Base-by-base conservation (phyloP, 768 basidiomycete genomes). In the Russula sp. region DNA sequence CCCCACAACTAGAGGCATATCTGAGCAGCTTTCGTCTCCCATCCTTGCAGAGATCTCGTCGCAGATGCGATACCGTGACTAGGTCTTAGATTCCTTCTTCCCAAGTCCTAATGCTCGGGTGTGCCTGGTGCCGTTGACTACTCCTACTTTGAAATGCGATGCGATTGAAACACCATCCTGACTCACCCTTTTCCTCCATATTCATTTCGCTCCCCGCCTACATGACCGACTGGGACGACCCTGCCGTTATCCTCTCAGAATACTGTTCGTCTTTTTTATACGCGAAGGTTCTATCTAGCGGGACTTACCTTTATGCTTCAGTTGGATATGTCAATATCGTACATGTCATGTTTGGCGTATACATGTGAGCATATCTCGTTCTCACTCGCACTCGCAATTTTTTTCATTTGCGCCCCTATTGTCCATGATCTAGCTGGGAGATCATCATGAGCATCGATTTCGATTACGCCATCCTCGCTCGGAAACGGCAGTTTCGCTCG, bases 351-450 rank as follows among this genome's bases (percentile, higher is more conserved):
- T 58, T 46, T 18, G 66, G 66, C 46, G 5, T 67, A 52, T 57
- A 55, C 58, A 60, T 65, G 66, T 64, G 53, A 36, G 52, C 44
- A 13, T 11, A 18, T 34, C 36, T 26, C 32, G 22, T 22, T 24
- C 38, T 51, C 30, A 32, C 28, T 40, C 14, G 0, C 8, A 30
- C 11, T 26, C 18, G 18, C 20, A 2, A 22, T 40, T 13, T 13
- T 14, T 18, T 57, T 16, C n/a, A 46, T 46, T 44, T 34, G 34
- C 10, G 22, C 46, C 26, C 10, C 26, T 22, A 22, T 46, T 22
- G n/a, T 22, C 44, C n/a, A 46, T 46, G n/a, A 22, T 2, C 32
- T 13, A 63, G 65, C 22, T 66, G 65, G 65, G 65, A 66, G 18
- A 55, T 63, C 14, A 24, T 66, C 5, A 4, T 32, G n/a, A 63